phyloP scores from a whole-genome alignment of 192 early-diverging fungal genomes.

The Mortierella antarctica region DNA sequence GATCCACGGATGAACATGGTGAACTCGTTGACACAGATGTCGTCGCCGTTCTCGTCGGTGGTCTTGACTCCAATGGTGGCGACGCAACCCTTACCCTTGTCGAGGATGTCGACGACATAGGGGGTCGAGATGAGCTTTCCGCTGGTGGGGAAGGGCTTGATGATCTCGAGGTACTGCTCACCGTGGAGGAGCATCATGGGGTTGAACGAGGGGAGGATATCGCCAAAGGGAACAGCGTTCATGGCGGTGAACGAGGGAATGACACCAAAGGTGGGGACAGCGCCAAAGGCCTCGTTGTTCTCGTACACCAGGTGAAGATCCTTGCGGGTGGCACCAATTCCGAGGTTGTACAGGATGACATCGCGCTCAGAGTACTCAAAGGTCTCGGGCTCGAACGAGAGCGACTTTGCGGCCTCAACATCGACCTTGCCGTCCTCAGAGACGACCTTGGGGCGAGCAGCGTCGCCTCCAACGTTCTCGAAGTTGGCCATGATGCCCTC shows the following conservation, averaged over 20 bases:
- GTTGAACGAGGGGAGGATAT: conserved; percentile 83
- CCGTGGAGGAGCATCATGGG: conserved; percentile 99
- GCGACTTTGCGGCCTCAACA: conserved; percentile 71
- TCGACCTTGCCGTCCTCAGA: conserved; percentile 64
- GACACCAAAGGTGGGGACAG: conserved; percentile 94
- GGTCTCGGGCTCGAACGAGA: conserved; percentile 60
- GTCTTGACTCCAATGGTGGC: conserved; percentile 86
- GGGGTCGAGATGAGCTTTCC: conserved; percentile 82
- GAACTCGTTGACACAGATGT: conserved; percentile 87
- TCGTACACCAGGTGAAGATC: conserved; percentile 96
- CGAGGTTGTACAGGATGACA: conserved; percentile 93
- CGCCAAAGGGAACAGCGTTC: conserved; percentile 74
- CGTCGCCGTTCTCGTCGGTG: conserved; percentile 77
- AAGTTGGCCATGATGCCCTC: conserved; percentile 88
- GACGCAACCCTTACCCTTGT: conserved; percentile 96
- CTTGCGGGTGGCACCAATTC: conserved; percentile 88
- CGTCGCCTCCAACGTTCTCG: conserved; percentile 63
- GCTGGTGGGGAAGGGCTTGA: conserved; percentile 86
- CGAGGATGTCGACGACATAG: conserved; percentile 91
- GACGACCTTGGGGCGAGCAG: conserved; percentile 49
- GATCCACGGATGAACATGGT: conserved; percentile 94
- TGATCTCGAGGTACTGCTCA: conserved; percentile 94
- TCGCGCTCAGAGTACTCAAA: conserved; percentile 90
- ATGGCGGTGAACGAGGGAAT: conserved; percentile 82
- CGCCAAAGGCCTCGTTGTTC: conserved; percentile 82